Conservation (phyloP, 495 filamentous ascomycete species). For the Evansstolkia leycettana region DNA sequence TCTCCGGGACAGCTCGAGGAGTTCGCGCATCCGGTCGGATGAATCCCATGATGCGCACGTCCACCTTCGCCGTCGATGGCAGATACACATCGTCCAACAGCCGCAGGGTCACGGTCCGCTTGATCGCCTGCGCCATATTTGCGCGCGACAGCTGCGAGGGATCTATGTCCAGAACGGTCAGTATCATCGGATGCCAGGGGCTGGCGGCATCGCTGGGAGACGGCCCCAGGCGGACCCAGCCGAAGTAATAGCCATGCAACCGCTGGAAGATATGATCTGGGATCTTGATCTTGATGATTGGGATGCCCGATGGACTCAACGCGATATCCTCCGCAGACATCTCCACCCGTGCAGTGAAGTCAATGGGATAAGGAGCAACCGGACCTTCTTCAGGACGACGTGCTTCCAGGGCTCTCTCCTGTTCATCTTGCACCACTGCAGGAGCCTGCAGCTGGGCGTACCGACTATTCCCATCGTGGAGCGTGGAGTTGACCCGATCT, state of each 20-base stretch:
- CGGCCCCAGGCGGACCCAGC: constrained; percentile 31
- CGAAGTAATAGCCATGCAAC: constrained; percentile 49
- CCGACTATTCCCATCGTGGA: constrained; percentile 11
- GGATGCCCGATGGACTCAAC: background rate
- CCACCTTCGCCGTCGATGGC: constrained; percentile 25
- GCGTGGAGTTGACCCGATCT: constrained; percentile 16
- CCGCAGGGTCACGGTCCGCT: constrained; percentile 29
- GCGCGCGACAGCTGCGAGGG: constrained; percentile 23
- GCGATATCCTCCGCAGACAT: constrained; percentile 15
- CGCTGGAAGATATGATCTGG: constrained; percentile 33
- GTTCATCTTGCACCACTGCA: constrained; percentile 9
- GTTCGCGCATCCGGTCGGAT: constrained; percentile 22
- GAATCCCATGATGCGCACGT: constrained; percentile 45
- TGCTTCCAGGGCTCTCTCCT: constrained; percentile 3
- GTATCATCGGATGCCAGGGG: constrained; percentile 44
- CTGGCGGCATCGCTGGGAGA: constrained; percentile 2
- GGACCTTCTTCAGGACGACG: constrained; percentile 38
- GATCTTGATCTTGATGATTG: constrained; percentile 15
- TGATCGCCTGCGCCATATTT: constrained; percentile 27
- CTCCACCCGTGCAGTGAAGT: constrained; percentile 27
- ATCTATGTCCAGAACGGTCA: constrained; percentile 30
- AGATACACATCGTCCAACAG: constrained; percentile 29
- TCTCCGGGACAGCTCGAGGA: constrained; percentile 14
- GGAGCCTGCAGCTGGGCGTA: no score
- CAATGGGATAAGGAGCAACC: constrained; percentile 43